phyloP scores from a whole-genome alignment of 2,329 filamentous ascomycete genomes.

The Fusarium compactum region DNA sequence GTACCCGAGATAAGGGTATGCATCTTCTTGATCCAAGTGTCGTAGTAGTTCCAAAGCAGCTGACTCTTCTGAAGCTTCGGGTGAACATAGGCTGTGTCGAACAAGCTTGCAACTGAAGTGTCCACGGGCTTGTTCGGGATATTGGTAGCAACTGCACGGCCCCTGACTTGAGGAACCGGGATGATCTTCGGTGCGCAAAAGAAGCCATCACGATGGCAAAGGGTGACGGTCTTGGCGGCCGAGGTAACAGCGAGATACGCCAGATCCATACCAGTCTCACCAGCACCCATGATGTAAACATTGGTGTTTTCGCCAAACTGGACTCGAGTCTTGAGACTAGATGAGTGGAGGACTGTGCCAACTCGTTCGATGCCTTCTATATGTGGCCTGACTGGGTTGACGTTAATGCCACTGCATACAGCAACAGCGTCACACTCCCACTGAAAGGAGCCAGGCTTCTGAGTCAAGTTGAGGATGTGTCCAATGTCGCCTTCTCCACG shows the following conservation, averaged over 20 bases:
- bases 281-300: slow-evolving; percentile 58
- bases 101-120: slow-evolving; percentile 60
- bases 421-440: slow-evolving; percentile 61
- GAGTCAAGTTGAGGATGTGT: slow-evolving; percentile 31
- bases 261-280: slow-evolving; percentile 62
- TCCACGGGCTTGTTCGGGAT: slow-evolving; percentile 60
- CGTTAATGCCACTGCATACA: slow-evolving; percentile 60
- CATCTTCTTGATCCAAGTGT: slow-evolving; percentile 58
- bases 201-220: slow-evolving; percentile 61
- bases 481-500: slow-evolving; percentile 20
- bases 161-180: slow-evolving; percentile 35
- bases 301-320: slow-evolving; percentile 57
- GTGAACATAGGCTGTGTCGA: slow-evolving; percentile 65
- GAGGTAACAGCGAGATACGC: slow-evolving; percentile 59
- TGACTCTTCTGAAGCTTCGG: slow-evolving; percentile 57
- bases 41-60: slow-evolving; percentile 60
- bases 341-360: slow-evolving; percentile 57
- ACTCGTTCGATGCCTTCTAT: slow-evolving; percentile 56
- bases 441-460: slow-evolving; percentile 7
- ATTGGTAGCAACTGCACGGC: slow-evolving; percentile 1
- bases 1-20: slow-evolving; percentile 60
- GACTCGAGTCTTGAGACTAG: slow-evolving; percentile 55
- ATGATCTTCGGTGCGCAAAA: slow-evolving; percentile 59
- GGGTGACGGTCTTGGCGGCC: slow-evolving; percentile 55
- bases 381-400: slow-evolving; percentile 54